A percentile compares a stretch with the other conserved stretches of the same genome.
Conservation (phyloP, 2,329 filamentous ascomycete species). For the Penicillium aurantiogriseum region DNA sequence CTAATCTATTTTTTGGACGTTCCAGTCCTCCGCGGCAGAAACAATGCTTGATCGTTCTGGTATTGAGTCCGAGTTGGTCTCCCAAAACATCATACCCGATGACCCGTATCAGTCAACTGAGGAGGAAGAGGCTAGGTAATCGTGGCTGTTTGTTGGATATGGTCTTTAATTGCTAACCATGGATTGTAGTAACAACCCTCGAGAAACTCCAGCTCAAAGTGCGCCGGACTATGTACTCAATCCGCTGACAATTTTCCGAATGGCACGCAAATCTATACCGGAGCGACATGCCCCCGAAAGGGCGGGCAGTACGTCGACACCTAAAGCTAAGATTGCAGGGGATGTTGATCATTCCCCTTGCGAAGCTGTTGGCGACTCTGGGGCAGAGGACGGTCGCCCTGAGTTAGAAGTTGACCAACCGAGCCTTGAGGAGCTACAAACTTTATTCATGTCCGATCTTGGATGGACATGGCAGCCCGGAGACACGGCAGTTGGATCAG, state of each 20-base stretch:
- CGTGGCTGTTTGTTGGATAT: neutral
- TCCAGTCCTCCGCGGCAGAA: conserved; percentile 18
- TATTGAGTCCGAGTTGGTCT: conserved; percentile 20
- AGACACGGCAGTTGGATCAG: conserved; percentile 24
- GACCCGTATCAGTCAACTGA: conserved; percentile 20
- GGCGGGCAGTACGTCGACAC: conserved; percentile 11
- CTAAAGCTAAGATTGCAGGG: neutral
- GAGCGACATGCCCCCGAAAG: conserved; percentile 27
- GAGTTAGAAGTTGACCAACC: conserved; percentile 7
- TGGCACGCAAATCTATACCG: conserved; percentile 27
- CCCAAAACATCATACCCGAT: conserved; percentile 20
- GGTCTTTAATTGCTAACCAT: neutral
- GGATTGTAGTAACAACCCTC: conserved; percentile 11
- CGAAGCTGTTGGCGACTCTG: neutral
- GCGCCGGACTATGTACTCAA: conserved; percentile 29
- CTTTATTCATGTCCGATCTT: conserved; percentile 25
- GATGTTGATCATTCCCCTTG: conserved; percentile 1
- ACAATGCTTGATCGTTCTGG: conserved; percentile 24
- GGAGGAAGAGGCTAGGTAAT: conserved; percentile 14
- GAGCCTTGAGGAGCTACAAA: conserved; percentile 22
- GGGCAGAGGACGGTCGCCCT: neutral
- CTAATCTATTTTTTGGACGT: neutral
- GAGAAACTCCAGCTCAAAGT: conserved; percentile 18
- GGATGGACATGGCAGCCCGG: conserved; percentile 26
- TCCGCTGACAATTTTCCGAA: conserved; percentile 27